Evolutionary conservation across 495 filamentous ascomycete genomes (phyloP).

Genomic region (Penicillium soppii): DNA sequence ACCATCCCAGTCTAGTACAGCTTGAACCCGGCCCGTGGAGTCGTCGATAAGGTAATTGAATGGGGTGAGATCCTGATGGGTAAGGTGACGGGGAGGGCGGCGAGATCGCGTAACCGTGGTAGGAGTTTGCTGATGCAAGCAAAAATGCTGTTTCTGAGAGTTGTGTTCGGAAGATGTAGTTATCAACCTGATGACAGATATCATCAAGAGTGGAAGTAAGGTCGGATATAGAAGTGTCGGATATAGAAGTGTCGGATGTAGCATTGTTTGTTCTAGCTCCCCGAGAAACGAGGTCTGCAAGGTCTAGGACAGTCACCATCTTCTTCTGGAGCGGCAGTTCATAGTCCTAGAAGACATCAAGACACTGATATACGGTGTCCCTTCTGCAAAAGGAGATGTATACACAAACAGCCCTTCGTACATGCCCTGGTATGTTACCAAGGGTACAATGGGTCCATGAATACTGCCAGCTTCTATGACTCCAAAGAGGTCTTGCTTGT

Average conservation of each 20-base stretch:
- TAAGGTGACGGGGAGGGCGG: slow-evolving; percentile 6
- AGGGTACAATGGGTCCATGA: slow-evolving; percentile 13
- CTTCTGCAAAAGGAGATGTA: slow-evolving; percentile 14
- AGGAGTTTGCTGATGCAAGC: slow-evolving; percentile 11
- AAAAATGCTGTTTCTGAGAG: slow-evolving; percentile 7
- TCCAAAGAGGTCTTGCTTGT: slow-evolving; percentile 15
- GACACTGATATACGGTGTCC: slow-evolving; percentile 15
- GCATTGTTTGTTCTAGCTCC: slow-evolving; percentile 13
- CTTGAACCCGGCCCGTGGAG: slow-evolving; percentile 6
- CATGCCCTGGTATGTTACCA: slow-evolving; percentile 13
- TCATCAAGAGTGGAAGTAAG: slow-evolving; percentile 7
- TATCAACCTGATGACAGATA: slow-evolving; percentile 6
- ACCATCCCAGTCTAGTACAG: slow-evolving; percentile 8
- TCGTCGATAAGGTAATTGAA: slow-evolving; percentile 15
- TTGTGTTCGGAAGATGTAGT: slow-evolving; percentile 7
- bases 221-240: slow-evolving; percentile 6
- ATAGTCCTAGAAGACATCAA: slow-evolving; percentile 14
- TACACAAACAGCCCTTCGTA: slow-evolving; percentile 12
- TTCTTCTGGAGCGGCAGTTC: slow-evolving; percentile 11
- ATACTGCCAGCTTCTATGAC: slow-evolving; percentile 13
- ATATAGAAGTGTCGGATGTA: slow-evolving; percentile 7
- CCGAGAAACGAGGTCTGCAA: slow-evolving; percentile 13
- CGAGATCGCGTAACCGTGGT: slow-evolving; percentile 7
- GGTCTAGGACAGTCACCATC: slow-evolving; percentile 8
- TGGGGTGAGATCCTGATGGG: slow-evolving; percentile 10